phyloP scores from a whole-genome alignment of 148 eudicot genomes.

The Rhododendron kiyosumense region DNA sequence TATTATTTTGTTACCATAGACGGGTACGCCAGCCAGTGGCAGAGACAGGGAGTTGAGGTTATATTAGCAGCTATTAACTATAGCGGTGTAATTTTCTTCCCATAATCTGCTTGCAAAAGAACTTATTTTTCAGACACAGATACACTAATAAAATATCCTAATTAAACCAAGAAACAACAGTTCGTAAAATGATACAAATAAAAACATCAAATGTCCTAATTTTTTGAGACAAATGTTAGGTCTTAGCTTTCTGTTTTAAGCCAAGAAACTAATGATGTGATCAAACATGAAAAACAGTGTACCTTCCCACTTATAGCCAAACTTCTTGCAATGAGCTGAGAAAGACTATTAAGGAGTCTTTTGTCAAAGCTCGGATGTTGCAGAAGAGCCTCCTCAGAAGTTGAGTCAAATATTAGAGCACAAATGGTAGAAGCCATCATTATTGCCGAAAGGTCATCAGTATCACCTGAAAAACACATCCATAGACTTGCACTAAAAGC shows the following conservation, averaged over 20 bases:
- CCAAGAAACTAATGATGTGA: neutral
- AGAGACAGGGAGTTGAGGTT: neutral
- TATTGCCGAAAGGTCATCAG: slow-evolving; percentile 37
- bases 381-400: slow-evolving; percentile 69
- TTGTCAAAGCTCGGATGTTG: slow-evolving; percentile 42
- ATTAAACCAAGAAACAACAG: neutral
- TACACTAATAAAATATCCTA: neutral
- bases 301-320: slow-evolving; percentile 51
- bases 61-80: neutral
- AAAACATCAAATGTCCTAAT: neutral
- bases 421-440: slow-evolving; percentile 95
- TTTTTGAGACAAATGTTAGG: neutral
- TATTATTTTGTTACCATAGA: neutral
- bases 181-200: neutral
- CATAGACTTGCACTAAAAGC: neutral
- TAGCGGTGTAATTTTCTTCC: neutral
- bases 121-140: neutral
- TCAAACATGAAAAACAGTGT: slow-evolving; percentile 11
- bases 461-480: slow-evolving; percentile 36
- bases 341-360: slow-evolving; percentile 31
- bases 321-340: slow-evolving; percentile 62
- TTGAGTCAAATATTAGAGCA: slow-evolving; percentile 57
- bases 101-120: neutral
- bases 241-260: neutral
- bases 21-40: neutral